Conservation (phyloP, 768 basidiomycete species). For the Suillus sp. region DNA sequence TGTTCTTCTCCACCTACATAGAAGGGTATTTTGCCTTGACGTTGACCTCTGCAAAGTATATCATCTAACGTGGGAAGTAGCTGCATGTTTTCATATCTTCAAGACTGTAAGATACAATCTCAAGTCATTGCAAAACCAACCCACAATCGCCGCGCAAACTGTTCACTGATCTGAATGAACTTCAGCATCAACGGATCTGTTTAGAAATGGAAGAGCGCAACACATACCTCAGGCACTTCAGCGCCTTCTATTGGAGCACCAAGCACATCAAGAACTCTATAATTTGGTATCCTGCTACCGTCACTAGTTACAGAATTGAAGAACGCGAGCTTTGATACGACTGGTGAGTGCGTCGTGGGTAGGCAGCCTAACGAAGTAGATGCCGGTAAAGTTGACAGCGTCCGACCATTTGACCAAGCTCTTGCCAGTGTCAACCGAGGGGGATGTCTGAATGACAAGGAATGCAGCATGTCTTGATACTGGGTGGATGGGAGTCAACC, state of each 20-base stretch:
- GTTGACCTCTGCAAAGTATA: constrained; percentile 87
- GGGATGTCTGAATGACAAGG: constrained; percentile 6
- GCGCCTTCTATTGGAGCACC: constrained; percentile 76
- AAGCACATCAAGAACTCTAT: constrained; percentile 79
- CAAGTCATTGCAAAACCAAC: constrained; percentile 19
- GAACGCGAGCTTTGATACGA: constrained; percentile 71
- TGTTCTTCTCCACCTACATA: constrained; percentile 55
- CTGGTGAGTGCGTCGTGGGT: constrained; percentile 53
- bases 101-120: constrained; percentile 4
- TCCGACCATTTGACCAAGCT: constrained; percentile 17
- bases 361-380: constrained; percentile 30
- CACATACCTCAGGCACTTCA: constrained; percentile 71
- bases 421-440: constrained; percentile 4
- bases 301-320: constrained; percentile 74
- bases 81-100: constrained; percentile 77
- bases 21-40: constrained; percentile 92
- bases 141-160: constrained; percentile 64
- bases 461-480: constrained; percentile 19
- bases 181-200: constrained; percentile 11
- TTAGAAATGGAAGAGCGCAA: not conserved
- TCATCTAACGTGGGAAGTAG: constrained; percentile 84
- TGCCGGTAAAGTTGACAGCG: constrained; percentile 12
- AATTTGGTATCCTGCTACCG: constrained; percentile 76
- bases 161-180: constrained; percentile 59
- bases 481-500: not conserved